Evolutionary conservation across 495 filamentous ascomycete species (phyloP).

Genomic region (Hypoxylon fuscum): DNA sequence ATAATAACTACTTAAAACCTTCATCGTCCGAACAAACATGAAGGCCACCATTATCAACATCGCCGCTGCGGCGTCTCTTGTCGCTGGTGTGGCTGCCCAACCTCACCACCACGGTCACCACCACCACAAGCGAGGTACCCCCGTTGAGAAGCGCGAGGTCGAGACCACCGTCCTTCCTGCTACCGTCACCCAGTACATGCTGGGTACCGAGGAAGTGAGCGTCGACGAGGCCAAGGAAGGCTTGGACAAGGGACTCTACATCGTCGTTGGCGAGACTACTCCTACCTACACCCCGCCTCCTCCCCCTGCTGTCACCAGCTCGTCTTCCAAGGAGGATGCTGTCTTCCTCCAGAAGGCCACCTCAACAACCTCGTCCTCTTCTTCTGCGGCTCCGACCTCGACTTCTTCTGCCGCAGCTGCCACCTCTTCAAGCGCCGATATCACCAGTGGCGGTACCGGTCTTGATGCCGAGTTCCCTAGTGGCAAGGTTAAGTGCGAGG

Average conservation of each 20-base stretch:
- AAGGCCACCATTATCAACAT: conserved; percentile 53
- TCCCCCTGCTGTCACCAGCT: conserved; percentile 40
- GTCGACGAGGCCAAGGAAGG: conserved; percentile 67
- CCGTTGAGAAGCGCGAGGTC: conserved; percentile 55
- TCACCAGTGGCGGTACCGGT: conserved; percentile 56
- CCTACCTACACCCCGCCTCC: conserved; percentile 55
- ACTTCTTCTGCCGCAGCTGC: conserved; percentile 35
- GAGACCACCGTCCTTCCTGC: conserved; percentile 55
- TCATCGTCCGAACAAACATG: conserved; percentile 50
- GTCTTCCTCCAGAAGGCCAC: conserved; percentile 44
- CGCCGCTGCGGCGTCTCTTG: conserved; percentile 59
- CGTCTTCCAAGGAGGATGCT: conserved; percentile 41
- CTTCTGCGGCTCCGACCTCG: conserved; percentile 24
- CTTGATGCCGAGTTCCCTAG: conserved; percentile 78
- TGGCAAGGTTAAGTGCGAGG: conserved; percentile 72
- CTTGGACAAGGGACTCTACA: conserved; percentile 63
- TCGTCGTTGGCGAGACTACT: conserved; percentile 58
- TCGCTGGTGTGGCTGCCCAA: conserved; percentile 53
- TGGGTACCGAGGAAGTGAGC: conserved; percentile 64
- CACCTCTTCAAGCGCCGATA: conserved; percentile 28
- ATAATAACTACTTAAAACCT: conserved; percentile 16
- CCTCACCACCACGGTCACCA: conserved; percentile 58
- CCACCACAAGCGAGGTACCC: conserved; percentile 50
- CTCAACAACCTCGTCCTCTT: conserved; percentile 37
- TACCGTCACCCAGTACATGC: conserved; percentile 66